Evolutionary conservation across 495 filamentous ascomycete species (phyloP), one percentile per base, ranked within the genome.

Genomic region (Aspergillus ostianus): DNA sequence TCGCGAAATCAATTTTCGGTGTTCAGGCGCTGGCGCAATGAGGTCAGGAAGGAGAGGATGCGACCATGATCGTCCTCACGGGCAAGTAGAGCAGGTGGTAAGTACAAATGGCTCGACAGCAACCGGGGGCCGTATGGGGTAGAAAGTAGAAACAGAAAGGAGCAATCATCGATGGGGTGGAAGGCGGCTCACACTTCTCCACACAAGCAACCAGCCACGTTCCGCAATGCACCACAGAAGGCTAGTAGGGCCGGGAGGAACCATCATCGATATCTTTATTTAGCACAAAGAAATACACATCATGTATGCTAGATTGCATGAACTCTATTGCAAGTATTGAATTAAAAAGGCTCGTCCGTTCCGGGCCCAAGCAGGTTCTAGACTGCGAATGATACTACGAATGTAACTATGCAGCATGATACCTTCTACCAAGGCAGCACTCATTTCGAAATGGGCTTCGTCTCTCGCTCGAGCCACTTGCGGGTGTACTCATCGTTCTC

Each of bases 401-500:
- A n/a, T n/a, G n/a, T n/a, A n/a, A n/a, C n/a, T n/a, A n/a, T n/a
- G n/a, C n/a, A n/a, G n/a, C 19, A 6, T 27, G 23, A 18, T 4
- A 8, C 49, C 5, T 51, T 51, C 18, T 27, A 27, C 23, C n/a
- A n/a, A 26, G 26, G 7, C 50, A 52, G n/a, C 19, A 30, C 23
- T 66, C 67, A 77, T 56, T 73, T 78, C 6, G 75, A 76, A 47
- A 80, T 76, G 18, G 77, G 73, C 64, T 82, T 77, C 21, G 90
- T 94, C 80, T 99, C 94, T 60, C 92, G 83, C 75, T 91, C 77
- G 66, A 99, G 75, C 94, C 94, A 99, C 52, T 80, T 83, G 67
- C 80, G 77, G 3, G 90, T 86, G 62, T 87, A 66, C 55, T 84
- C 76, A 65, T 90, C 90, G 2, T 84, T 75, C 67, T 90, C 77